These are phyloP conservation scores for Fusarium decemcellulare DNA, from an alignment of 2,329 filamentous ascomycete genomes.

Conservation along the genomic window DNA sequence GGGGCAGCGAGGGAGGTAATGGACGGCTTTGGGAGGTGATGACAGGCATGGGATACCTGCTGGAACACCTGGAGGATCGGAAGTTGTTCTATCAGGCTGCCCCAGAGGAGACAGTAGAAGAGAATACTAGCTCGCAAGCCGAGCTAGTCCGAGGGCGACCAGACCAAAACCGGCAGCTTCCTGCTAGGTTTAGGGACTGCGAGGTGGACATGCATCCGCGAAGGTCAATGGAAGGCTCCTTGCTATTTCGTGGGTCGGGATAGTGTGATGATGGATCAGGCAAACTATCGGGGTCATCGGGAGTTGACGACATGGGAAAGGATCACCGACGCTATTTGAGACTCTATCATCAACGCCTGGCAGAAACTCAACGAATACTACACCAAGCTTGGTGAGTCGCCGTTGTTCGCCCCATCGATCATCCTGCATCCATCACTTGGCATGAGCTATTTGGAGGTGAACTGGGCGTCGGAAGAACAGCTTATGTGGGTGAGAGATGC, in stretches of 20 bases:
- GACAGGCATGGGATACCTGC: neutral
- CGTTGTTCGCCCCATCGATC: neutral
- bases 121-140: neutral
- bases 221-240: neutral
- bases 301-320: neutral
- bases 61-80: neutral
- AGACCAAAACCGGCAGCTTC: neutral
- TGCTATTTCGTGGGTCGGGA: neutral
- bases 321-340: neutral
- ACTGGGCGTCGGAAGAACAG: neutral
- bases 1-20: neutral
- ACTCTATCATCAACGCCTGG: neutral
- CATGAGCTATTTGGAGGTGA: constrained; percentile 5
- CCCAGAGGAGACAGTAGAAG: neutral
- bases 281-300: neutral
- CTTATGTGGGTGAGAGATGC: neutral
- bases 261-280: neutral
- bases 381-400: neutral
- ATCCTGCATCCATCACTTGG: neutral
- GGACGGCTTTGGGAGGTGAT: neutral
- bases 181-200: neutral
- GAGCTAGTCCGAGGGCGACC: neutral
- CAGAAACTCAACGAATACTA: constrained; percentile 18
- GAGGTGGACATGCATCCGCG: neutral
- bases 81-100: neutral